Conservation (phyloP, 441 rosid species). For the Isatis lusitanica region DNA sequence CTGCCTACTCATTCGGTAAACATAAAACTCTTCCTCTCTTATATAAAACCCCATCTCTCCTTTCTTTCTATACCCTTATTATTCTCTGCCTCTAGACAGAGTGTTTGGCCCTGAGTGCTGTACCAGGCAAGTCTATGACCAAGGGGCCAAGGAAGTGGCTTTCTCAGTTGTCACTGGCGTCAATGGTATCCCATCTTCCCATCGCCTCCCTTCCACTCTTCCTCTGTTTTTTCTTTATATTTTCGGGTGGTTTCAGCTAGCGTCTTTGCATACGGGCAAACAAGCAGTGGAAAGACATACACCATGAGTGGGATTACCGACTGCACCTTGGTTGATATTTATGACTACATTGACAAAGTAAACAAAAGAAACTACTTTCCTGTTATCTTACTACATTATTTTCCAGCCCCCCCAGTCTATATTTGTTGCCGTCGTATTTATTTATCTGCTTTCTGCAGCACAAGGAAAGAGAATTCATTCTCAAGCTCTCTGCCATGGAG, state of each 20-base stretch:
- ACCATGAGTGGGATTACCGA: slow-evolving; percentile 84
- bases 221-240: slow-evolving; percentile 28
- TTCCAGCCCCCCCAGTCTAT: neutral
- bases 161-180: slow-evolving; percentile 64
- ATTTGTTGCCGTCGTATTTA: slow-evolving; percentile 1
- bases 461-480: slow-evolving; percentile 66
- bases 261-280: slow-evolving; percentile 91
- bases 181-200: slow-evolving; percentile 32
- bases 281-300: slow-evolving; percentile 87
- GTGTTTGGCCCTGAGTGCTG: slow-evolving; percentile 52
- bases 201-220: slow-evolving; percentile 24
- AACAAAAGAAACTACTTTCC: slow-evolving; percentile 1
- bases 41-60: neutral
- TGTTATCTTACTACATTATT: neutral
- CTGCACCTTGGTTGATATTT: slow-evolving; percentile 70
- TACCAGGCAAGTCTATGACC: slow-evolving; percentile 55
- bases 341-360: slow-evolving; percentile 69
- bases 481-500: slow-evolving; percentile 88
- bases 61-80: slow-evolving; percentile 7
- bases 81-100: slow-evolving; percentile 45
- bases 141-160: slow-evolving; percentile 61
- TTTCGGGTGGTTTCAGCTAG: slow-evolving; percentile 58
- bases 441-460: slow-evolving; percentile 45
- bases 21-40: neutral
- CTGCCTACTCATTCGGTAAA: slow-evolving; percentile 61